Conservation (phyloP, 257 asterid genomes). For the Solanum phureja region DNA sequence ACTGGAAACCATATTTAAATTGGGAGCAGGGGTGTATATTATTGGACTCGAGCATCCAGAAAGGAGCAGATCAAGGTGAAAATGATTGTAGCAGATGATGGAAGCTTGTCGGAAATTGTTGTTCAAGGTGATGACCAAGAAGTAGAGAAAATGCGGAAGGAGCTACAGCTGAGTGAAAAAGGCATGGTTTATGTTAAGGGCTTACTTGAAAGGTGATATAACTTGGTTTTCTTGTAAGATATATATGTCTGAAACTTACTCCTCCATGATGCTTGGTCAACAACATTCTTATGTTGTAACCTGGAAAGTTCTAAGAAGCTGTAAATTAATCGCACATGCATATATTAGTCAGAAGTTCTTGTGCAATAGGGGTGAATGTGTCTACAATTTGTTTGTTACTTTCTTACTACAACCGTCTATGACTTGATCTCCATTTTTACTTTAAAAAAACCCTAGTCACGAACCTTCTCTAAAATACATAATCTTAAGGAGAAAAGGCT, state of each 20-base stretch:
- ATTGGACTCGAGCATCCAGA: slow-evolving; percentile 85
- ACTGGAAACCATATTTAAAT: neutral
- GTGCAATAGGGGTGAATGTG: neutral
- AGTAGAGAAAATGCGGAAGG: slow-evolving; percentile 82
- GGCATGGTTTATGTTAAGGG: slow-evolving; percentile 96
- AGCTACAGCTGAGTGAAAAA: slow-evolving; percentile 72
- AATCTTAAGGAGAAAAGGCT: neutral
- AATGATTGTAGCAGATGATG: slow-evolving; percentile 57
- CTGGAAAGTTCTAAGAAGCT: neutral
- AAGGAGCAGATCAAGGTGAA: slow-evolving; percentile 93
- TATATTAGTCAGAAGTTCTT: neutral
- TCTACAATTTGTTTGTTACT: neutral
- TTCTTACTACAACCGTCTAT: neutral
- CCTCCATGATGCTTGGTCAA: neutral
- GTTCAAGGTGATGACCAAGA: slow-evolving; percentile 92
- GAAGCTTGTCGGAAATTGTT: slow-evolving; percentile 51
- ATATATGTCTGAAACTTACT: neutral
- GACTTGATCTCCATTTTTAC: neutral
- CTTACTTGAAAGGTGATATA: slow-evolving; percentile 56
- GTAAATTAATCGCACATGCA: neutral
- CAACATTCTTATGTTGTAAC: neutral
- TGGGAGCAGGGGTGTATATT: slow-evolving; percentile 67
- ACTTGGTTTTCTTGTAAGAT: neutral
- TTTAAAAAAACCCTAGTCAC: neutral
- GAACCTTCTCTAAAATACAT: neutral